phyloP scores from a whole-genome alignment of 2,329 filamentous ascomycete genomes.

The Lasiodiplodia sp. region DNA sequence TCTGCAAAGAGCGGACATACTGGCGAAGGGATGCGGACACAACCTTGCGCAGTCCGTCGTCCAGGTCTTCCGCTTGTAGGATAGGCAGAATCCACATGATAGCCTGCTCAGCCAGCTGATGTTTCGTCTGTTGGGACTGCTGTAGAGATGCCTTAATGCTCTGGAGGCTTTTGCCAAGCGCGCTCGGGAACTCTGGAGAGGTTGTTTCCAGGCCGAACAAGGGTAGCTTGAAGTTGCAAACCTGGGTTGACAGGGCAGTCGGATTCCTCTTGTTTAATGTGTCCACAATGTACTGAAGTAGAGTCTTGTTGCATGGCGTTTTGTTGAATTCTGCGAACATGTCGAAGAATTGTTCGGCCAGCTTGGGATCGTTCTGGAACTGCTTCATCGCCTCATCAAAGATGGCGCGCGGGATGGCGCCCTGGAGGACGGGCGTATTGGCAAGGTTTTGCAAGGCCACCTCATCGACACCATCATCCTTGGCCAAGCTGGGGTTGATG shows the following conservation, averaged over 20 bases:
- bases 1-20: conserved; percentile 36
- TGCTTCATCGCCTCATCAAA: conserved; percentile 87
- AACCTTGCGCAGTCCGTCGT: conserved; percentile 63
- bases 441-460: conserved; percentile 69
- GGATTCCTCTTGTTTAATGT: conserved; percentile 68
- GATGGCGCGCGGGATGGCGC: conserved; percentile 92
- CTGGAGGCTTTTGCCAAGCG: conserved; percentile 70
- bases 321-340: conserved; percentile 75
- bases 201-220: conserved; percentile 69
- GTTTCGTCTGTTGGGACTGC: conserved; percentile 42
- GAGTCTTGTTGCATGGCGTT: conserved; percentile 68
- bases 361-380: conserved; percentile 69
- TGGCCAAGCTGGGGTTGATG: conserved; percentile 61
- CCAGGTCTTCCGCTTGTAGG: conserved; percentile 54
- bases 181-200: conserved; percentile 75
- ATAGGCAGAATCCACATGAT: conserved; percentile 59
- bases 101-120: conserved; percentile 54
- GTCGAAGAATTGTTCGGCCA: conserved; percentile 80
- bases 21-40: conserved; percentile 53
- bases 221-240: conserved; percentile 75
- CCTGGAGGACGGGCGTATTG: conserved; percentile 81
- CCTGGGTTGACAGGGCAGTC: conserved; percentile 61
- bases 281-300: conserved; percentile 77
- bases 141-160: conserved; percentile 63
- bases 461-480: conserved; percentile 59